Evolutionary conservation across 2,329 filamentous ascomycete species (phyloP).

Genomic region (Colletotrichum cordylinicola): DNA sequence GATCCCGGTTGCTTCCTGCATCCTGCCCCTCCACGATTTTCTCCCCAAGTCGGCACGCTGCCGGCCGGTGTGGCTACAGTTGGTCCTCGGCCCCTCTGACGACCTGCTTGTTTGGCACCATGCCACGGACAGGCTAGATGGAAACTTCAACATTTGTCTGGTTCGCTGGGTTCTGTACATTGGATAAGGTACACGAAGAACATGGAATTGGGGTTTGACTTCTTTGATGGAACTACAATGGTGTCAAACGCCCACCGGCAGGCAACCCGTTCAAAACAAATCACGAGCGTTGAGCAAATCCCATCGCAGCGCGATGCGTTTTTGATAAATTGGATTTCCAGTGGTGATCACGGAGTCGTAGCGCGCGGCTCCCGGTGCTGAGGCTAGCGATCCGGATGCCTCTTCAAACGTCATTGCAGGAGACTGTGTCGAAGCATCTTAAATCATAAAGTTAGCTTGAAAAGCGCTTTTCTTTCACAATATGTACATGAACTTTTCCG

Average conservation of each 20-base stretch:
- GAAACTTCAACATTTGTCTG: neutral
- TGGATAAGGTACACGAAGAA: neutral
- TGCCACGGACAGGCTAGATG: neutral
- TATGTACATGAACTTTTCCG: neutral
- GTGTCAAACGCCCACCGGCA: neutral
- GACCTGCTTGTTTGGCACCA: neutral
- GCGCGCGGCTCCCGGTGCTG: neutral
- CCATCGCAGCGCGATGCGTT: neutral
- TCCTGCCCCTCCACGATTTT: neutral
- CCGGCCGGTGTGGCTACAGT: neutral
- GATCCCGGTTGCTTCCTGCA: neutral
- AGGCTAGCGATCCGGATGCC: neutral
- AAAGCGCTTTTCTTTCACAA: neutral
- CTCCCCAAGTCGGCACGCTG: slow-evolving; percentile 1
- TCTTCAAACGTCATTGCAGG: neutral
- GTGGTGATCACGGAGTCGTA: neutral
- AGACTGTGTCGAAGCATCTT: neutral
- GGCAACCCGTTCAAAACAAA: neutral
- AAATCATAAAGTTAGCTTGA: neutral
- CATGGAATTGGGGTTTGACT: neutral
- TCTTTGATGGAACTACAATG: neutral
- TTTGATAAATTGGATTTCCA: neutral
- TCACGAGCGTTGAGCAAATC: neutral
- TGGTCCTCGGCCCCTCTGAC: neutral
- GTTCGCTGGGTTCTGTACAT: neutral